These are phyloP conservation scores for Chaetomium cochliodes DNA, from an alignment of 495 filamentous ascomycete species.

Conservation along the genomic window DNA sequence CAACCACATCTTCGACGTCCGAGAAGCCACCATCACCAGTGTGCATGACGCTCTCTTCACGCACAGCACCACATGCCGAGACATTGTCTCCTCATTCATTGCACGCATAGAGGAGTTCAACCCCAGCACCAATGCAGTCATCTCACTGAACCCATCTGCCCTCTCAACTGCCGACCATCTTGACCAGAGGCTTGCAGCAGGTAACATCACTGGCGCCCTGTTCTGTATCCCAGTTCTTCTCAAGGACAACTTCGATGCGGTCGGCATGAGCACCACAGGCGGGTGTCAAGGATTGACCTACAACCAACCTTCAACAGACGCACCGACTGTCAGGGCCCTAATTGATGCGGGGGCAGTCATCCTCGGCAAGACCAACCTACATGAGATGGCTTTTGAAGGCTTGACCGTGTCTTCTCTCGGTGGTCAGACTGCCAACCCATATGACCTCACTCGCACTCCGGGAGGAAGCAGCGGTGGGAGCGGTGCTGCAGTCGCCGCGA, in stretches of 20 bases:
- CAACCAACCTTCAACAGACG: slow-evolving; percentile 47
- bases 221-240: slow-evolving; percentile 61
- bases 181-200: slow-evolving; percentile 44
- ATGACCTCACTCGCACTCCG: slow-evolving; percentile 59
- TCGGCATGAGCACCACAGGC: slow-evolving; percentile 55
- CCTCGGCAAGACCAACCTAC: slow-evolving; percentile 63
- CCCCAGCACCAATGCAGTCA: slow-evolving; percentile 55
- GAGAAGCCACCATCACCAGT: slow-evolving; percentile 55
- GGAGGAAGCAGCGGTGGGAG: slow-evolving; percentile 65
- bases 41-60: slow-evolving; percentile 54
- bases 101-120: slow-evolving; percentile 57
- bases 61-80: slow-evolving; percentile 50
- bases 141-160: slow-evolving; percentile 54
- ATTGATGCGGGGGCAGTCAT: slow-evolving; percentile 61
- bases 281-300: slow-evolving; percentile 49
- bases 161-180: slow-evolving; percentile 48
- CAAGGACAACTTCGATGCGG: slow-evolving; percentile 63
- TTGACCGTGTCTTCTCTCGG: slow-evolving; percentile 58
- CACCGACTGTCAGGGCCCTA: slow-evolving; percentile 51
- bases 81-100: slow-evolving; percentile 55
- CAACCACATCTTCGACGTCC: slow-evolving; percentile 44
- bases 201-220: slow-evolving; percentile 47
- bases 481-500: slow-evolving; percentile 59
- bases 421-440: slow-evolving; percentile 63
- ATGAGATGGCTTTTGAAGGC: slow-evolving; percentile 64